Base-by-base conservation (phyloP, 345 rosid species). In the Aquilaria sinensis region DNA sequence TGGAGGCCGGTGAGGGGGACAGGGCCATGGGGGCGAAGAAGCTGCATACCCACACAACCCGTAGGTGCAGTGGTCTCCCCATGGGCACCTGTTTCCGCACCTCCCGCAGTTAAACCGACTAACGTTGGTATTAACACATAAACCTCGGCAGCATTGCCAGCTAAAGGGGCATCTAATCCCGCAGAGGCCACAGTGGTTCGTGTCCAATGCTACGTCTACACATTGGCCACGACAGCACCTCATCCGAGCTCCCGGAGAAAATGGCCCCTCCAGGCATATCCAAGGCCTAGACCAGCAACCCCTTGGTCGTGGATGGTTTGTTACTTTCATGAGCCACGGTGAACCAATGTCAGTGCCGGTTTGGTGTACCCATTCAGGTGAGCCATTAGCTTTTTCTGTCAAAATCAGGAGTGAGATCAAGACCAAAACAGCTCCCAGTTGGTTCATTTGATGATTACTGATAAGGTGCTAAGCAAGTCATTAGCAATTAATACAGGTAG, bases 41-140 rank as follows among this genome's bases (percentile, higher is more conserved):
- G 45, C 10, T 43, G 77, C 81, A 65, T 86, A 86, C 15, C 88
- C 86, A 49, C 92, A 86, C 83, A 86, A 72, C 34, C 85, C 92
- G 62, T 62, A 77, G 5, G 43, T 5, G 60, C 84, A 81, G 0
- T 11, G 73, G 6, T 67, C 73, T 7, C 75, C 54, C 54, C 62
- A 15, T 0, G 80, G 79, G 63, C 92, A 83, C 64, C 72, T 66
- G 47, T 76, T 69, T 10, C 80, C 73, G 50, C 92, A 79, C 47
- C 51, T 60, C 16, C 92, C 86, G 15, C 87, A 81, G 43, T 86
- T 67, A 16, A 59, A 59, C 0, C 53, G 82, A 41, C 58, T 75
- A 7, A 57, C 1, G 11, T 74, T 74, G 7, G 70, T 71, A 67
- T 86, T 54, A 29, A 67, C 62, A 51, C 92, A 79, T 9, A 69